Evolutionary conservation across 2,329 filamentous ascomycete genomes (phyloP), one percentile per base, ranked within the genome.

Genomic region (Apiospora marii): DNA sequence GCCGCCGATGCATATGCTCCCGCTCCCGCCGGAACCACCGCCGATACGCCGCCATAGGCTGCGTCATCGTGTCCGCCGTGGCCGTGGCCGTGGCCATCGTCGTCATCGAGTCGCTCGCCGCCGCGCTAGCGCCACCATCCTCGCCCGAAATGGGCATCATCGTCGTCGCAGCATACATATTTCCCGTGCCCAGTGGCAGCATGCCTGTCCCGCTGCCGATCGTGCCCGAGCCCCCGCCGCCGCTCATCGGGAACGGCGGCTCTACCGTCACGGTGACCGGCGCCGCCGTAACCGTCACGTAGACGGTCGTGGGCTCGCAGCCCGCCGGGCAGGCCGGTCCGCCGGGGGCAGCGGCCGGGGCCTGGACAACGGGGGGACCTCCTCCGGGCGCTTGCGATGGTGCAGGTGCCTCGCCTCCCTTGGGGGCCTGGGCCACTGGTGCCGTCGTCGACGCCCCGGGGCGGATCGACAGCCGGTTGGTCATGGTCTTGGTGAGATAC

Each of bases 231-330:
- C 58, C 30, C 19, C 37, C 58, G n/a, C 73, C 48, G 58, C 76
- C 74, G 24, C 70, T 70, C 30, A 69, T 77, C 8, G 78, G 76
- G 71, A 74, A 79, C n/a, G 78, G 78, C 67, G 79, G 78, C 70
- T 79, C 67, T 12, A 79, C 75, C 3, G 77, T 80, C 34, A 72
- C 77, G 27, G 70, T 71, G 37, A 71, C 71, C 13, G 77, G 77
- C 13, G 70, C n/a, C 75, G 76, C 72, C 5, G 73, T 76, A 12
- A 76, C 73, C 2, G 79, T 80, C 16, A 76, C 76, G 67, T 77
- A 79, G 61, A 80, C 75, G 22, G 79, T 76, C 53, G 74, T 70
- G 68, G 76, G 74, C 68, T 75, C 73, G 72, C 79, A 80, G 53
- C 58, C 58, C 34, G 34, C 30, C 10, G 58, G 58, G 10, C 58